These are phyloP conservation scores for Apiospora malaysiana DNA, from an alignment of 2,329 filamentous ascomycete species.

Conservation along the genomic window DNA sequence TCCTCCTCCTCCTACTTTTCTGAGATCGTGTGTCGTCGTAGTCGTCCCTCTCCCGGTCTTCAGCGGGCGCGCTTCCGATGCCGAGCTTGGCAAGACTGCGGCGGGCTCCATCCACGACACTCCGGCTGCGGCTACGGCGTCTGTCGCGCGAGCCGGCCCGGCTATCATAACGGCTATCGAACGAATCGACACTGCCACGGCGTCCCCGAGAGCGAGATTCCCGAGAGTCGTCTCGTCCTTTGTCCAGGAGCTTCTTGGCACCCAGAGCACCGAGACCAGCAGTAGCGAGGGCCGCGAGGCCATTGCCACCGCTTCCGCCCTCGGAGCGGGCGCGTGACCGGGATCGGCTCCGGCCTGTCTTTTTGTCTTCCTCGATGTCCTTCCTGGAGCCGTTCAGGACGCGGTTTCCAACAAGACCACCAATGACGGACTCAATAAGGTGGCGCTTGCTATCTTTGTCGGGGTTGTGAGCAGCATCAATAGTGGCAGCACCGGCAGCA, in stretches of 20 bases:
- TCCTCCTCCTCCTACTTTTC: constrained; percentile 39
- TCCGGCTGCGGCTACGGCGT: constrained; percentile 64
- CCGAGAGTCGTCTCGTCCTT: constrained; percentile 48
- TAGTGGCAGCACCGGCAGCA: constrained; percentile 82
- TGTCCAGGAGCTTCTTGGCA: constrained; percentile 63
- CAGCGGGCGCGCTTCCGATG: constrained; percentile 56
- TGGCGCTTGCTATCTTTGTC: constrained; percentile 81
- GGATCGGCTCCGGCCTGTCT: constrained; percentile 70
- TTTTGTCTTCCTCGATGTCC: constrained; percentile 66
- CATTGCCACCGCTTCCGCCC: constrained; percentile 52
- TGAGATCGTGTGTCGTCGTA: constrained; percentile 47
- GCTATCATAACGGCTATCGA: constrained; percentile 49
- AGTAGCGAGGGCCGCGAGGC: constrained; percentile 68
- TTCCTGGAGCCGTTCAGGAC: constrained; percentile 80
- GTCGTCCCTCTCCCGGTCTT: constrained; percentile 52
- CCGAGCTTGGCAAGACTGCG: constrained; percentile 67
- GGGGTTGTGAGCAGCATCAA: constrained; percentile 78
- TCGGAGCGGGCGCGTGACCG: constrained; percentile 68
- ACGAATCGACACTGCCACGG: constrained; percentile 53
- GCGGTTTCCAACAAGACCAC: constrained; percentile 85
- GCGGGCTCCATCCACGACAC: constrained; percentile 67
- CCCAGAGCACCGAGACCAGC: constrained; percentile 66
- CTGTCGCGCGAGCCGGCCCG: constrained; percentile 43
- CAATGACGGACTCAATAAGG: constrained; percentile 84
- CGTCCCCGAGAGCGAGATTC: constrained; percentile 53